phyloP scores from a whole-genome alignment of 148 eudicot species.

The Gaultheria prostrata region DNA sequence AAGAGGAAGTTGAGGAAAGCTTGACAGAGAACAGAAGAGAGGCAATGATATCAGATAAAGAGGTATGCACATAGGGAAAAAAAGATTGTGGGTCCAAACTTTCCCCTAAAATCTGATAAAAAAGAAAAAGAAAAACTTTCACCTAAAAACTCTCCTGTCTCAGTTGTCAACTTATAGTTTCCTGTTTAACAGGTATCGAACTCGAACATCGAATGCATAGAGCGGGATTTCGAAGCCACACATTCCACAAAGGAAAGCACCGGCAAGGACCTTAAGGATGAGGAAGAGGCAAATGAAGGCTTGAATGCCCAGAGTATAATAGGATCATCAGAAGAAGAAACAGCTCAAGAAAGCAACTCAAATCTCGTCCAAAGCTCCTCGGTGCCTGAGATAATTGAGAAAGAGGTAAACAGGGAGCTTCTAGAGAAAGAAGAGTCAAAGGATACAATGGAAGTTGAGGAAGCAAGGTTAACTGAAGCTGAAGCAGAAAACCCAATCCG shows the following conservation, averaged over 20 bases:
- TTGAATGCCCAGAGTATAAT: not conserved
- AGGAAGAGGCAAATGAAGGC: conserved; percentile 7
- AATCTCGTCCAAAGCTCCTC: not conserved
- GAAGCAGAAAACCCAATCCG: not conserved
- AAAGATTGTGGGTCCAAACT: not conserved
- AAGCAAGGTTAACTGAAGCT: not conserved
- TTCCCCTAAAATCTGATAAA: not conserved
- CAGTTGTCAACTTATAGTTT: conserved; percentile 8
- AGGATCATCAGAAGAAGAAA: not conserved
- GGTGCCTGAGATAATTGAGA: not conserved
- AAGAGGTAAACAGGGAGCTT: not conserved
- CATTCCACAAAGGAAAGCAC: not conserved
- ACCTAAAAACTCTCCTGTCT: not conserved
- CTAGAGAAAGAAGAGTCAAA: not conserved
- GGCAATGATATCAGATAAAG: not conserved
- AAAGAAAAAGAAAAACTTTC: not conserved
- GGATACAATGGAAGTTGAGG: not conserved
- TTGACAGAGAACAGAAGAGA: conserved; percentile 9
- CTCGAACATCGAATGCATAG: not conserved
- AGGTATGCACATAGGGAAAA: conserved; percentile 3
- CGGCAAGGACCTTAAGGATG: not conserved
- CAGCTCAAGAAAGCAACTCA: not conserved
- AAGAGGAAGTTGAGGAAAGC: conserved; percentile 6
- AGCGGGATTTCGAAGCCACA: conserved; percentile 6
- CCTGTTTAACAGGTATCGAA: conserved; percentile 3